Evolutionary conservation across 2,329 filamentous ascomycete genomes (phyloP).

Genomic region (Stemphylium beticola): DNA sequence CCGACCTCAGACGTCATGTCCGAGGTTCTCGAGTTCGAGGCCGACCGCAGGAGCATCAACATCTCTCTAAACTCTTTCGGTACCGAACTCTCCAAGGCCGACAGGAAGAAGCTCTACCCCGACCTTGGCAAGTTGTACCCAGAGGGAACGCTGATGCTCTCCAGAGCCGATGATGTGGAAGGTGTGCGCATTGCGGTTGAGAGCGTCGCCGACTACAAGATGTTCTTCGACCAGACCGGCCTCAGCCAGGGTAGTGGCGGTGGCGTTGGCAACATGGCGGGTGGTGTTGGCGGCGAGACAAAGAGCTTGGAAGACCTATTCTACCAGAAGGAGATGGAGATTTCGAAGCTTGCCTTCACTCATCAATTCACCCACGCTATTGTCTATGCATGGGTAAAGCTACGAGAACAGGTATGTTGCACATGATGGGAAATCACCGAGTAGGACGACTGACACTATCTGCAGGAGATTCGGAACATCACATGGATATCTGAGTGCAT

Average conservation of each 20-base stretch:
- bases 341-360: constrained; percentile 93
- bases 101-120: constrained; percentile 96
- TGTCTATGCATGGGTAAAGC: constrained; percentile 96
- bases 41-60: constrained; percentile 95
- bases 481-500: constrained; percentile 99
- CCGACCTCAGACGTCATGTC: constrained; percentile 95
- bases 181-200: constrained; percentile 93
- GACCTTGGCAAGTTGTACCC: constrained; percentile 89
- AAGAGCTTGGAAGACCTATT: constrained; percentile 97
- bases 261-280: constrained; percentile 82
- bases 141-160: constrained; percentile 93
- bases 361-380: constrained; percentile 94
- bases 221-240: constrained; percentile 91
- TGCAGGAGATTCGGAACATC: constrained; percentile 96
- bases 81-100: constrained; percentile 90
- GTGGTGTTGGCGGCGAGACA: constrained; percentile 78
- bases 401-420: constrained; percentile 86
- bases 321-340: constrained; percentile 99
- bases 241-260: constrained; percentile 75
- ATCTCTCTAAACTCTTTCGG: constrained; percentile 99
- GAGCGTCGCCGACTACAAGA: constrained; percentile 90
- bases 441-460: constrained; percentile 18
- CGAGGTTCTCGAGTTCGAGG: constrained; percentile 95
- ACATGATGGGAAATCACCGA: not conserved
- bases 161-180: constrained; percentile 91